Base-by-base conservation (phyloP, 2,329 filamentous ascomycete genomes). In the Escovopsis sp. region DNA sequence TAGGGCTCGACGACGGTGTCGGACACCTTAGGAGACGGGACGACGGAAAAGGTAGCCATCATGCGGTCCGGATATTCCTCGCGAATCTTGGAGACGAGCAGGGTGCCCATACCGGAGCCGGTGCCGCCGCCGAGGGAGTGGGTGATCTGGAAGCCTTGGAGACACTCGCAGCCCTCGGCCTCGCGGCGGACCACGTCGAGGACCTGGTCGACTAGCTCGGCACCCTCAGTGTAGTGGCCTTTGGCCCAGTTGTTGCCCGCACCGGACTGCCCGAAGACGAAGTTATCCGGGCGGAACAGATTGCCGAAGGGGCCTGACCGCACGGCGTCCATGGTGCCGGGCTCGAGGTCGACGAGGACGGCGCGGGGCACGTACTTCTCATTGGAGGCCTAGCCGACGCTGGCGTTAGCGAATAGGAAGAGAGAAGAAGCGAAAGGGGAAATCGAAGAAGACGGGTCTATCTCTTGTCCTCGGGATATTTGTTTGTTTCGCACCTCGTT, bases 171-270 rank as follows among this genome's bases (percentile, higher is more conserved):
- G 62, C 81, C 85, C 70, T 96, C 88, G 50, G 90, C 87, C 73
- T 96, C 88, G 55, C 88, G 88, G 60, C 88, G 90, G 58, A 96
- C 88, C 48, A 96, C 88, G 61, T 96, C 88, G 52, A 96, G 78
- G 51, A 96, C 88, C 57, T 94, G 76, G 72, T 96, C 88, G 50
- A 96, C 88, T 46, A 96, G 76, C 72, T 96, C 90, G 52, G 88
- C 88, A 77, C 88, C 88, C 73, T 96, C 88, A 47, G 88, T 96
- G 76, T 96, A 96, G 65, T 98, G 88, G 69, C 88, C 88, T 80
- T 96, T 96, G 65, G 88, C 88, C 88, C 88, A 96, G 78, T 96
- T 96, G 84, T 98, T 98, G 69, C 88, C 88, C 62, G 88, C 88
- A 76, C 90, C 88, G 53, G 88, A 94, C 72, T 96, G 90, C 55